These are phyloP conservation scores for Nicotiana tabacum DNA, from an alignment of 257 asterid species.

Conservation along the genomic window DNA sequence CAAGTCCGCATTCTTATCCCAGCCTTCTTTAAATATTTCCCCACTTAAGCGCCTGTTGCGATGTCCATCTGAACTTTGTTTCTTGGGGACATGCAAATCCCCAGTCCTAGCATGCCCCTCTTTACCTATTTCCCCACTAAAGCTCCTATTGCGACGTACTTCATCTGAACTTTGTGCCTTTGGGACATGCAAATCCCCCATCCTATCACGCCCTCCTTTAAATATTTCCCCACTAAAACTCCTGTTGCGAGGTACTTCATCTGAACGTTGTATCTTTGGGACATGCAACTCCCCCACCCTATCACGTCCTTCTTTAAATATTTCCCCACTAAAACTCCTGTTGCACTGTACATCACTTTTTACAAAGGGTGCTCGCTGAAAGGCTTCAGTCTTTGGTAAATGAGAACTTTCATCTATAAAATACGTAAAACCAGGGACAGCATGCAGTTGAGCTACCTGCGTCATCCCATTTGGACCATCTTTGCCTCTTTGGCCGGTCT, in stretches of 20 bases:
- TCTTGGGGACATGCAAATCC: constrained; percentile 18
- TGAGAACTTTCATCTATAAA: constrained; percentile 50
- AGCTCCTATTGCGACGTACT: constrained; percentile 41
- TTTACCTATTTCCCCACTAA: constrained; percentile 46
- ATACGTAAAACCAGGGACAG: constrained; percentile 67
- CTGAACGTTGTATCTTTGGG: constrained; percentile 19
- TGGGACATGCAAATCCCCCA: constrained; percentile 21
- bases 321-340: constrained; percentile 44
- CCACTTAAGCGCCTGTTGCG: constrained; percentile 41
- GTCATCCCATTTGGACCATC: constrained; percentile 50
- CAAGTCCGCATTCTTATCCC: constrained; percentile 20
- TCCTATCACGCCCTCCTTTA: constrained; percentile 22
- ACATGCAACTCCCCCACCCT: constrained; percentile 21
- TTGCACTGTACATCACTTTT: constrained; percentile 46
- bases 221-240: constrained; percentile 42
- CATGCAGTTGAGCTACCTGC: constrained; percentile 63
- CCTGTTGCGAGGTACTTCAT: constrained; percentile 30
- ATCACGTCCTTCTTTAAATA: constrained; percentile 24
- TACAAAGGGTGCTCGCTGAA: constrained; percentile 30
- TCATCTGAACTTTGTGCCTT: constrained; percentile 17
- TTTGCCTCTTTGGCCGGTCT: constrained; percentile 36
- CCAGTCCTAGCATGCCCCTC: constrained; percentile 24
- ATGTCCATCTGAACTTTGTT: constrained; percentile 27
- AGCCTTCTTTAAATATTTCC: constrained; percentile 37
- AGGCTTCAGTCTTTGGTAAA: constrained; percentile 32